These are phyloP conservation scores for Starmerella bombicola DNA, from an alignment of 805 yeast species.

Conservation along the genomic window DNA sequence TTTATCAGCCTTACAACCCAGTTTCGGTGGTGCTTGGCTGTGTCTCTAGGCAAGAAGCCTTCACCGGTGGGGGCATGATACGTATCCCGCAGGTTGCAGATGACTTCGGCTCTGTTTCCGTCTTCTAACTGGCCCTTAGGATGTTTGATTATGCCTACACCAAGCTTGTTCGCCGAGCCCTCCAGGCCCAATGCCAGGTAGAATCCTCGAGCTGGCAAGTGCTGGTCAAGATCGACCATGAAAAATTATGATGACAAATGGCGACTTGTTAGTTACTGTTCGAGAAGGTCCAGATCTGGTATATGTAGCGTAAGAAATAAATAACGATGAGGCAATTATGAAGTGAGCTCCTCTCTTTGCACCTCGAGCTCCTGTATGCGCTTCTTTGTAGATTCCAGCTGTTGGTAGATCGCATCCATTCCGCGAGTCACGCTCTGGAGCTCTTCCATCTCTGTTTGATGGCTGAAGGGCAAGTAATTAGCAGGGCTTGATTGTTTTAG, in stretches of 20 bases:
- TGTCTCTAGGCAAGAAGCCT: constrained; percentile 91
- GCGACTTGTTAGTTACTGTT: too few species aligned
- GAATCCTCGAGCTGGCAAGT: constrained; percentile 34
- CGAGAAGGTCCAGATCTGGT: too few species aligned
- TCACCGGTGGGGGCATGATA: constrained; percentile 96
- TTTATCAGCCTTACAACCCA: constrained; percentile 79
- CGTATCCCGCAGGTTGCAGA: constrained; percentile 89
- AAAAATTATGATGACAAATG: constrained; percentile 1
- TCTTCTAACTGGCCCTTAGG: constrained; percentile 44
- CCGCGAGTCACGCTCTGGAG: constrained; percentile 42
- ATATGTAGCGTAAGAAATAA: not conserved
- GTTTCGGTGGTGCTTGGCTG: constrained; percentile 90
- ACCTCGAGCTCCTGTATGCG: constrained; percentile 29
- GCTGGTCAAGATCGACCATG: constrained; percentile 39
- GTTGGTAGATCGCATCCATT: constrained; percentile 34
- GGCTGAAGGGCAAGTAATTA: constrained; percentile 29
- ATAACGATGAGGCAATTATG: not conserved
- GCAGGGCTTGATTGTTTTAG: constrained; percentile 28
- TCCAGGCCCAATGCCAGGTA: constrained; percentile 75
- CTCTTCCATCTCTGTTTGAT: constrained; percentile 53
- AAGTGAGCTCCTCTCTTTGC: constrained; percentile 19
- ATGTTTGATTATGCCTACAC: constrained; percentile 84
- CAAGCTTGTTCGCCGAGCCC: constrained; percentile 94
- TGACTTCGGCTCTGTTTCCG: constrained; percentile 54
- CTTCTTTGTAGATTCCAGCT: constrained; percentile 34